phyloP scores from a whole-genome alignment of 352 stramenopile genomes.

The Phytophthora vignae region DNA sequence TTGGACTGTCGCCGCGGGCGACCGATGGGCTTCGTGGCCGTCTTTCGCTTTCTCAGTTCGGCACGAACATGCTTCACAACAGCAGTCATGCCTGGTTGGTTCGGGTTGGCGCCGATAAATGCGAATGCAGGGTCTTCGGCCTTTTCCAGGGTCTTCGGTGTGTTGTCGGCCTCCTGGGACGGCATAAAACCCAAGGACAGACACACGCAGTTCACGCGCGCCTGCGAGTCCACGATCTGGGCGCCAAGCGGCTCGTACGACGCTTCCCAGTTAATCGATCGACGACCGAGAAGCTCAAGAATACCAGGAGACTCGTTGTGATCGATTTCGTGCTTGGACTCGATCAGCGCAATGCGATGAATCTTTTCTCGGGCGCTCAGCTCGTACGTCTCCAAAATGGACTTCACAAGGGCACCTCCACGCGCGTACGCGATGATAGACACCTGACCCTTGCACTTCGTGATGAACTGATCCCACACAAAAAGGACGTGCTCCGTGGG shows the following conservation, averaged over 20 bases:
- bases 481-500: constrained; percentile 89
- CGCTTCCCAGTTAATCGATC: constrained; percentile 90
- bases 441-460: constrained; percentile 86
- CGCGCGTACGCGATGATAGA: constrained; percentile 87
- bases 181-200: constrained; percentile 87
- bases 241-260: constrained; percentile 84
- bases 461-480: constrained; percentile 87
- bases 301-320: constrained; percentile 79
- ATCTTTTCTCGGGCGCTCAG: constrained; percentile 80
- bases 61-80: constrained; percentile 82
- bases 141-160: constrained; percentile 79
- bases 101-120: constrained; percentile 82
- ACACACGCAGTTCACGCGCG: constrained; percentile 87
- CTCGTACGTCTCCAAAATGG: constrained; percentile 85
- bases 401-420: constrained; percentile 84
- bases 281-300: constrained; percentile 81
- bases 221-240: constrained; percentile 89
- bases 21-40: constrained; percentile 32
- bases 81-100: constrained; percentile 84
- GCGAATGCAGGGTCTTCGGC: constrained; percentile 83
- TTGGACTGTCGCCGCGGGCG: constrained; percentile 77
- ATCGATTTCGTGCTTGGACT: constrained; percentile 91
- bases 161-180: constrained; percentile 70
- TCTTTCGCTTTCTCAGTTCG: constrained; percentile 66
- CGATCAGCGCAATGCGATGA: constrained; percentile 84